These are phyloP conservation scores for Trichoderma pleuroti DNA, from an alignment of 2,329 filamentous ascomycete species.

Conservation along the genomic window DNA sequence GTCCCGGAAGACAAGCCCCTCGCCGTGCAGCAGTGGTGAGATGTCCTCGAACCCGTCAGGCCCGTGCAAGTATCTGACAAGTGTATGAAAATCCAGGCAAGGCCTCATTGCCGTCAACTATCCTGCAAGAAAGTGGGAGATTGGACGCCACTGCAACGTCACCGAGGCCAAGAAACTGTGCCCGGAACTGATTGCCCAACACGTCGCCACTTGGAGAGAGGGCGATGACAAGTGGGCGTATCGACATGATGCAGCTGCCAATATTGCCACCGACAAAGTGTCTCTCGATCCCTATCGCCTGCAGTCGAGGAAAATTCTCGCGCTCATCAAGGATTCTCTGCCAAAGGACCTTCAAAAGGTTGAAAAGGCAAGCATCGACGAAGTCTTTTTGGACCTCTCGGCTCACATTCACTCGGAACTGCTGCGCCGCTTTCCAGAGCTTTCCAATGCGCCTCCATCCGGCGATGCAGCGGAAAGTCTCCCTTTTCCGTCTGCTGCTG, in stretches of 20 bases:
- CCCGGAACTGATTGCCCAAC: constrained; percentile 78
- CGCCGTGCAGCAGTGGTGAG: constrained; percentile 86
- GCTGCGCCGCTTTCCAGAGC: constrained; percentile 71
- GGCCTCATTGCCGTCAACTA: constrained; percentile 97
- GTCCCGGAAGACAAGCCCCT: constrained; percentile 73
- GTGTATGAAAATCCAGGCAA: constrained; percentile 52
- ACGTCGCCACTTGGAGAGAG: constrained; percentile 93
- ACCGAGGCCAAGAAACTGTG: constrained; percentile 83
- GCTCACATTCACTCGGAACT: constrained; percentile 75
- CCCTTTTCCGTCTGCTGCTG: constrained; percentile 65
- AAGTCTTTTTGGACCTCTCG: constrained; percentile 91
- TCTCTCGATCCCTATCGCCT: constrained; percentile 88
- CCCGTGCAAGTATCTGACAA: not conserved
- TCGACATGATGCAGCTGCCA: constrained; percentile 70
- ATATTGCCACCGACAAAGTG: constrained; percentile 87
- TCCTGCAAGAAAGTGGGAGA: constrained; percentile 74
- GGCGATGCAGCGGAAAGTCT: constrained; percentile 69
- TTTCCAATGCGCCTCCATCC: constrained; percentile 62
- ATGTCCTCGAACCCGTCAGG: not conserved
- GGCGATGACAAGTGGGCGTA: constrained; percentile 92
- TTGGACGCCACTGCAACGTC: constrained; percentile 74
- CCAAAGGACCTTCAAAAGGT: constrained; percentile 65
- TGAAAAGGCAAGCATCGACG: constrained; percentile 93
- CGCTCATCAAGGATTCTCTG: constrained; percentile 70
- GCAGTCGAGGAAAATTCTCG: constrained; percentile 78